These are phyloP conservation scores for Peronospora belbahrii DNA, from an alignment of 352 stramenopile species.

Conservation along the genomic window DNA sequence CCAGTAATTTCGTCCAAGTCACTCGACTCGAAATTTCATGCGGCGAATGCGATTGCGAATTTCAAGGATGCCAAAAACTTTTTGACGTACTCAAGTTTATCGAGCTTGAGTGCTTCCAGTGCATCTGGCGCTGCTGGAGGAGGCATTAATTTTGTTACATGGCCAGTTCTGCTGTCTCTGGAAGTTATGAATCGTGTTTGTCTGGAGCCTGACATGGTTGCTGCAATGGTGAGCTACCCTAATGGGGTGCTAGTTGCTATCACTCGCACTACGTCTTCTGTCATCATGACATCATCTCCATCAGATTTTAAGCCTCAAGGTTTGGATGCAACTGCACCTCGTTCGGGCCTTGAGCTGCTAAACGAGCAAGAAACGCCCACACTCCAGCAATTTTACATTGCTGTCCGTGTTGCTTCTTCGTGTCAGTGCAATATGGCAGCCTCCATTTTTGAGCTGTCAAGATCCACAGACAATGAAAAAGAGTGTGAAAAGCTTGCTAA, in stretches of 20 bases:
- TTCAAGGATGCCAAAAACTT: constrained; percentile 66
- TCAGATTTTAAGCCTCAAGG: constrained; percentile 54
- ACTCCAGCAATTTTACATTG: constrained; percentile 72
- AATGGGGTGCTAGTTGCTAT: constrained; percentile 52
- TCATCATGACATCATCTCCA: constrained; percentile 73
- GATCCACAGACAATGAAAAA: constrained; percentile 33
- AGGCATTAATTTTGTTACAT: constrained; percentile 72
- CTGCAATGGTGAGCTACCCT: constrained; percentile 53
- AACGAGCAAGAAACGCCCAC: constrained; percentile 77
- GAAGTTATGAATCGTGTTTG: constrained; percentile 77
- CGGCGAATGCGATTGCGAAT: constrained; percentile 28
- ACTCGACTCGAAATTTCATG: constrained; percentile 34
- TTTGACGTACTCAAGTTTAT: constrained; percentile 34
- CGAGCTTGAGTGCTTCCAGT: constrained; percentile 14
- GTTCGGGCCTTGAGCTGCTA: constrained; percentile 67
- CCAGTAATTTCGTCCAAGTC: constrained; percentile 42
- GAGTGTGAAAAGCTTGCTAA: constrained; percentile 42
- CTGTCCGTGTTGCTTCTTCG: constrained; percentile 65
- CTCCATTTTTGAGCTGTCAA: constrained; percentile 67
- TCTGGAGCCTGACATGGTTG: constrained; percentile 57
- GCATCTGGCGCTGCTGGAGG: constrained; percentile 3
- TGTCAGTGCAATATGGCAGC: constrained; percentile 71
- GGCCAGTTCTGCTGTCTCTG: constrained; percentile 69
- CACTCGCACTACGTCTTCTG: constrained; percentile 55
- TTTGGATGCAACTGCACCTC: constrained; percentile 30